Evolutionary conservation across 768 basidiomycete species (phyloP), one percentile per base, ranked within the genome.

Genomic region (Porphyrellus cyaneotinctus): DNA sequence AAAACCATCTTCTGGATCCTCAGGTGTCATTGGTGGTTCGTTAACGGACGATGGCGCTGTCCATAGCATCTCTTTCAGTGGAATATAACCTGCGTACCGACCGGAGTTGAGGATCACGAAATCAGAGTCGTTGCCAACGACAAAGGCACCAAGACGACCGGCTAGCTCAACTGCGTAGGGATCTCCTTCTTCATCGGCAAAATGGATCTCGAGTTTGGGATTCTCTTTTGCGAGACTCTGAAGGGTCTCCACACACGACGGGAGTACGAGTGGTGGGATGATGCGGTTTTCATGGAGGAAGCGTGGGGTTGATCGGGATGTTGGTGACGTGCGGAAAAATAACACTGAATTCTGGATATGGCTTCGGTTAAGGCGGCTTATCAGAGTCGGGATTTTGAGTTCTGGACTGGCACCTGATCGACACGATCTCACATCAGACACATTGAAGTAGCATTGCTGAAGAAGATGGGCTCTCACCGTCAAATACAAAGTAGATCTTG

Each of bases 151-250:
- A 12, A 91, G 68, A 43, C 80, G 77, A 14, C 82, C 89, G 11
- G 91, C 91, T 9, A 93, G 75, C 59, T 89, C 89, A 7, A 92
- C 89, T n/a, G 86, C 83, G 59, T 82, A 90, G 3, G 88, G 87
- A 66, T 91, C 90, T 11, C 81, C 88, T 66, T 92, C 90, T 67
- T 84, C 84, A 58, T 91, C 88, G 7, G 89, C 88, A 55, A 85
- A 84, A 65, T 86, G 81, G 8, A 90, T 59, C 36, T 82, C 72
- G 18, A 89, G 63, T 6, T 60, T 58, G 18, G 71, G 58, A 2
- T 66, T 70, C 14, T 58, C 54, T n/a, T 68, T 58, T 47, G 70
- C 63, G 11, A 84, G 51, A 12, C 56, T 56, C 39, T 73, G 61
- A 3, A 92, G 68, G 10, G 81, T 79, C 42, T 80, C 72, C 2